Conservation (phyloP, 1,284 basidiomycete species). For the Cryptococcus maquisensis region DNA sequence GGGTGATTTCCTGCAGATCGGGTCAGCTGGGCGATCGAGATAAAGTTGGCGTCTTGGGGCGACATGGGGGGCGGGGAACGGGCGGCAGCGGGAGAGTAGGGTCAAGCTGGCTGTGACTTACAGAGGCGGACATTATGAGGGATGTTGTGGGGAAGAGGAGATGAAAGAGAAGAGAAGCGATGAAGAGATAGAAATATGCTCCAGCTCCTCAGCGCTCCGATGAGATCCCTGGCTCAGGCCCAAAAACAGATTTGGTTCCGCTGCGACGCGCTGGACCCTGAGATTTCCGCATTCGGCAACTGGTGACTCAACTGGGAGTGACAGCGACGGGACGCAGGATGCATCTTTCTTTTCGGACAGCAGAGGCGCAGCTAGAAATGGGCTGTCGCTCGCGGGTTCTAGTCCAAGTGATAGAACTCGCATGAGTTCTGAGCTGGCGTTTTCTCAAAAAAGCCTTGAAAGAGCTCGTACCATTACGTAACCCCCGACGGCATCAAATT, state of each 20-base stretch:
- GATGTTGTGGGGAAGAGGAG: background rate
- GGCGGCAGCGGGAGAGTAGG: background rate
- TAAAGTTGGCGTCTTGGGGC: background rate
- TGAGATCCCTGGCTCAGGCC: too few relatives aligned
- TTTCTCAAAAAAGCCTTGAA: too few relatives aligned
- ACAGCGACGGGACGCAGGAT: background rate
- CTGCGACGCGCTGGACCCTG: background rate
- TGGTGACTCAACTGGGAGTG: too few relatives aligned
- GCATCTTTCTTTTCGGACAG: background rate
- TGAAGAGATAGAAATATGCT: background rate
- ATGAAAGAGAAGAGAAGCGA: slow-evolving; percentile 2
- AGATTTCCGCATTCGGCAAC: background rate
- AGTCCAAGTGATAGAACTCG: too few relatives aligned
- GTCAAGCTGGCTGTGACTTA: background rate
- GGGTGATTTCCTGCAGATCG: slow-evolving; percentile 25
- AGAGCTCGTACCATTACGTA: background rate
- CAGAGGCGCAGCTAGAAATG: too few relatives aligned
- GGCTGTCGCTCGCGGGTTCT: too few relatives aligned
- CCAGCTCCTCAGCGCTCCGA: background rate
- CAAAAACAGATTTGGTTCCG: too few relatives aligned
- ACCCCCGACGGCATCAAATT: too few relatives aligned
- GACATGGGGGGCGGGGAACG: background rate
- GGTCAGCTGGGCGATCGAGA: background rate
- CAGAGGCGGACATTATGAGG: slow-evolving; percentile 8
- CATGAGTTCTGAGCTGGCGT: too few relatives aligned